phyloP scores from a whole-genome alignment of 1,284 basidiomycete genomes.

The Chondrostereum purpureum region DNA sequence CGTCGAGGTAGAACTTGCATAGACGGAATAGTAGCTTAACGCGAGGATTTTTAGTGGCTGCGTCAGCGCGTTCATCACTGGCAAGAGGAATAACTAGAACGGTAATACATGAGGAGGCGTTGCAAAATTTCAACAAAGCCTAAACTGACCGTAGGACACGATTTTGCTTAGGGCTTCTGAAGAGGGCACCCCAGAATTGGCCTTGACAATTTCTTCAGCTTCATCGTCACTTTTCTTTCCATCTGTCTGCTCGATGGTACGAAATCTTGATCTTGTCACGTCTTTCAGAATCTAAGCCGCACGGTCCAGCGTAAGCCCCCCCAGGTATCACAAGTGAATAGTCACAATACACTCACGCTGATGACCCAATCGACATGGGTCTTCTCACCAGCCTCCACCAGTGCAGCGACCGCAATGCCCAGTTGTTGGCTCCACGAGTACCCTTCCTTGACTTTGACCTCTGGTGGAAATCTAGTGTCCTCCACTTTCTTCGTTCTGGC shows the following conservation, averaged over 20 bases:
- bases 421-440: slow-evolving; percentile 88
- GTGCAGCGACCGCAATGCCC: slow-evolving; percentile 73
- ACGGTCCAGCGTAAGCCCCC: too few species aligned
- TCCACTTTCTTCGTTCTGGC: slow-evolving; percentile 34
- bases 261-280: slow-evolving; percentile 60
- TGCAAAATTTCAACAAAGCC: slow-evolving; percentile 2
- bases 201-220: slow-evolving; percentile 41
- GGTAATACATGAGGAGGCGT: too few species aligned
- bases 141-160: slow-evolving; percentile 64
- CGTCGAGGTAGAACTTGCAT: slow-evolving; percentile 53
- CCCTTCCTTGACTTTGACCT: slow-evolving; percentile 82
- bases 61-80: slow-evolving; percentile 66
- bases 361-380: slow-evolving; percentile 75
- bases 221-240: slow-evolving; percentile 36
- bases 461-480: slow-evolving; percentile 47
- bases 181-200: slow-evolving; percentile 47
- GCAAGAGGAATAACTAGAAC: slow-evolving; percentile 66
- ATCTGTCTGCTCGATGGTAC: slow-evolving; percentile 69
- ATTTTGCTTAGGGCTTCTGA: slow-evolving; percentile 68
- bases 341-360: slow-evolving; percentile 51
- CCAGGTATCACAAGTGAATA: neutral
- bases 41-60: slow-evolving; percentile 68
- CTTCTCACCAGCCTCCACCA: slow-evolving; percentile 61
- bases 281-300: slow-evolving; percentile 55
- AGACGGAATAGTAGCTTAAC: slow-evolving; percentile 80